Evolutionary conservation across 306 rosid genomes (phyloP).

Genomic region (Fragaria vesca): DNA sequence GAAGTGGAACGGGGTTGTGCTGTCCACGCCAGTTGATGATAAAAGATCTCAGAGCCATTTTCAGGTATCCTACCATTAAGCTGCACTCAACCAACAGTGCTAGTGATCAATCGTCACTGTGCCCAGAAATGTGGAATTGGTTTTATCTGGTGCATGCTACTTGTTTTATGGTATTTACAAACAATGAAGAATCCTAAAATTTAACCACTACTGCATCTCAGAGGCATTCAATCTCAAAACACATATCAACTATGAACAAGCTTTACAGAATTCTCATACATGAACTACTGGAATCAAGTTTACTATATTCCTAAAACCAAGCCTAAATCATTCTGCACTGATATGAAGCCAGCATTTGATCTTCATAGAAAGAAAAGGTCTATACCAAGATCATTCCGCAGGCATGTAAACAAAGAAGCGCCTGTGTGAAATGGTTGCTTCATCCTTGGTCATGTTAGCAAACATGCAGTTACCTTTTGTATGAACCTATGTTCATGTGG

Average conservation of each 20-base stretch:
- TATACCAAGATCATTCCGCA: constrained; percentile 4
- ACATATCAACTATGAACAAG: background rate
- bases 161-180: background rate
- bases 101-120: background rate
- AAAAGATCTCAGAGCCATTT: background rate
- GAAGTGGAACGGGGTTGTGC: background rate
- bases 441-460: background rate
- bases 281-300: background rate
- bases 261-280: background rate
- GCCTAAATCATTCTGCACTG: background rate
- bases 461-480: too few relatives aligned
- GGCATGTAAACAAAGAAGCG: constrained; percentile 40
- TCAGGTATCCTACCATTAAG: background rate
- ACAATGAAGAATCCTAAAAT: background rate
- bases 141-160: background rate
- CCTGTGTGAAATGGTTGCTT: constrained; percentile 19
- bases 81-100: background rate
- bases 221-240: background rate
- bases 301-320: background rate
- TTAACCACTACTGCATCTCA: background rate
- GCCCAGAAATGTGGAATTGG: background rate
- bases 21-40: background rate
- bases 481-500: too few relatives aligned
- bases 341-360: background rate
- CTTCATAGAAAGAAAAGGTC: background rate